Evolutionary conservation across 2,329 filamentous ascomycete species (phyloP), one percentile per base, ranked within the genome.

Genomic region (Ceratocystis diversiconidia): DNA sequence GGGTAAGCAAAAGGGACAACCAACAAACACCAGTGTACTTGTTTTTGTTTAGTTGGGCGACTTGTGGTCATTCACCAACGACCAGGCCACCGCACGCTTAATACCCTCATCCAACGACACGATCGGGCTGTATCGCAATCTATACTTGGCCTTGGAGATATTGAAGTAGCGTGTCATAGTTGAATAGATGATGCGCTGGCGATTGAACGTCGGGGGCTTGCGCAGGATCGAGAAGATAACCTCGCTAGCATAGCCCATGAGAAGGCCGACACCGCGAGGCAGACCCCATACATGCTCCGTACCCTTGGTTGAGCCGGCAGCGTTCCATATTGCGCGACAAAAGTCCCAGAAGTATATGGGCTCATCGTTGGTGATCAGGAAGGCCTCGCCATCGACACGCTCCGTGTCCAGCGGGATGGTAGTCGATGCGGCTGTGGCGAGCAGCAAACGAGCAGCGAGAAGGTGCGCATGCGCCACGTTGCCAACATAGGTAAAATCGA

Each of bases 301-400:
- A 22, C 82, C 82, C 66, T 76, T 75, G 6, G 76, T 73, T 66
- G 75, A 78, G 44, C 84, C 84, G 10, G 82, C 82, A 52, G 79
- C 80, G 69, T 77, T 77, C 90, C 90, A 97, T 60, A 96, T 81
- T 48, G 85, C 84, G 50, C 89, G 82, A 67, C 88, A 84, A 73
- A 95, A 88, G 75, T 95, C 90, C 85, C 94, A 95, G 75, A 96
- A 95, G 74, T 92, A 92, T 22, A 95, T 80, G 4, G 92, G 92
- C 70, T 85, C 80, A 75, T 91, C 89, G 74, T 97, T 97, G 66
- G 90, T 94, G 72, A 97, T 84, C 76, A 96, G 85, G 78, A 97
- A 92, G 62, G 86, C 86, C 74, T 96, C 86, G 67, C 92, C 94
- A 73, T 92, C 89, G 62, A 92, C 85, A 67, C 81, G 81, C 77